These are phyloP conservation scores for Amanita subjunquillea DNA, from an alignment of 768 basidiomycete genomes.

Conservation along the genomic window DNA sequence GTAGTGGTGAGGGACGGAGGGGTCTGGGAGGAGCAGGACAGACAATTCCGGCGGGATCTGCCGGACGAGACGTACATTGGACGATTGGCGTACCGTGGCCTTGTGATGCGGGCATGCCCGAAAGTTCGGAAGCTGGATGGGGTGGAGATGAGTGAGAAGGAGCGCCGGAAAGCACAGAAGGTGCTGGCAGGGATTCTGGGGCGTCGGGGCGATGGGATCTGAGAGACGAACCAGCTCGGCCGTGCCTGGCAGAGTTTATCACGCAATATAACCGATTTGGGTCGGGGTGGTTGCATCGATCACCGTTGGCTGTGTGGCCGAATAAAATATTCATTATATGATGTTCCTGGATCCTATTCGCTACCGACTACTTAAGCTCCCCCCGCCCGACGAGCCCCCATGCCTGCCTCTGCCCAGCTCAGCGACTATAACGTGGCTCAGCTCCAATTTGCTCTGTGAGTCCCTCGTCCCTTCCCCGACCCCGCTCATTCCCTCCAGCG, in stretches of 20 bases:
- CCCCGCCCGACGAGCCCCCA: slow-evolving; percentile 8
- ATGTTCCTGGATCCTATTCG: slow-evolving; percentile 6
- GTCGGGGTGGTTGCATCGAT: slow-evolving; percentile 9
- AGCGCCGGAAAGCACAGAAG: slow-evolving; percentile 71
- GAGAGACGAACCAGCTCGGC: slow-evolving; percentile 6
- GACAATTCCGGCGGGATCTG: slow-evolving; percentile 79
- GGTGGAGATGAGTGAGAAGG: slow-evolving; percentile 71
- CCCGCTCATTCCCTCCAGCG: slow-evolving; percentile 11
- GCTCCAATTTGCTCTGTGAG: slow-evolving; percentile 52
- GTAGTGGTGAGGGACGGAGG: slow-evolving; percentile 62
- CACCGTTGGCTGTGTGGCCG: slow-evolving; percentile 8
- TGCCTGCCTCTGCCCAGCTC: slow-evolving; percentile 26
- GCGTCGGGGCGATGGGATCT: slow-evolving; percentile 21
- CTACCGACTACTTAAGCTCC: slow-evolving; percentile 10
- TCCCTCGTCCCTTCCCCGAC: slow-evolving; percentile 19
- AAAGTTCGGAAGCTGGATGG: slow-evolving; percentile 75
- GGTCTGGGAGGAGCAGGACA: slow-evolving; percentile 77
- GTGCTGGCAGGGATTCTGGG: slow-evolving; percentile 49
- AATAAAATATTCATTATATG: slow-evolving; percentile 2
- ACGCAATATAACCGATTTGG: slow-evolving; percentile 15
- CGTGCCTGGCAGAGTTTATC: slow-evolving; percentile 8
- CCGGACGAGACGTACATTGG: slow-evolving; percentile 85
- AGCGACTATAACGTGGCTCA: slow-evolving; percentile 55
- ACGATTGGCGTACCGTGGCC: slow-evolving; percentile 80
- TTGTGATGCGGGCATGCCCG: slow-evolving; percentile 70